These are phyloP conservation scores for Chernovozyma aurita DNA, from an alignment of 1,139 yeast genomes.

Conservation along the genomic window DNA sequence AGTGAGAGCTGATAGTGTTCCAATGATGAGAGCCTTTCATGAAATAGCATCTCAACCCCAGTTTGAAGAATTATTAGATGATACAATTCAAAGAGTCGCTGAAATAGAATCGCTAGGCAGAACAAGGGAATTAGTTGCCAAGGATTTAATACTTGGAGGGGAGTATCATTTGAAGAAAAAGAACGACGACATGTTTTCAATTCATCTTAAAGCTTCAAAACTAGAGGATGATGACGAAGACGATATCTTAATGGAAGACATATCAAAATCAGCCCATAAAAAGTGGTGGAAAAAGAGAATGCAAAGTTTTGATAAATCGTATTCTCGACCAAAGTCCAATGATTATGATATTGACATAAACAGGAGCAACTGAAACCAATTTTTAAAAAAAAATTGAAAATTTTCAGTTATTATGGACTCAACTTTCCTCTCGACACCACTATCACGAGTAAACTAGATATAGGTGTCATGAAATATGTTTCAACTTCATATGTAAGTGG, in stretches of 20 bases:
- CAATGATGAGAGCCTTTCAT: constrained; percentile 87
- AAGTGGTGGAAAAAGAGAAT: constrained; percentile 48
- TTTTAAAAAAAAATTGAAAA: no score
- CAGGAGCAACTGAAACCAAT: background rate
- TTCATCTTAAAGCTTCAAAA: constrained; percentile 7
- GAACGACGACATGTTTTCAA: constrained; percentile 12
- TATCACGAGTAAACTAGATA: no score
- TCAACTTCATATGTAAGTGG: no score
- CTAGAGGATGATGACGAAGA: constrained; percentile 17
- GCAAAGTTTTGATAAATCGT: constrained; percentile 27
- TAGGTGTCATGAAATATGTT: no score
- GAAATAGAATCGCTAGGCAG: constrained; percentile 79
- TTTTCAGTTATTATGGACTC: no score
- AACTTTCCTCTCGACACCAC: no score
- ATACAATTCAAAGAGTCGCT: constrained; percentile 66
- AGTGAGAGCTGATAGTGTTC: constrained; percentile 77
- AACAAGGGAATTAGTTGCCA: constrained; percentile 73
- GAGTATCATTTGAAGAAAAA: constrained; percentile 25
- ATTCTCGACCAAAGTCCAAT: constrained; percentile 13
- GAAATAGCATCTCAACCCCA: constrained; percentile 72
- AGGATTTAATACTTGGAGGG: constrained; percentile 61
- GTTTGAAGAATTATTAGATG: constrained; percentile 63
- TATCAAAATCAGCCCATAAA: constrained; percentile 31
- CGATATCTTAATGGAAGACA: constrained; percentile 36
- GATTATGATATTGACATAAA: constrained; percentile 4